Evolutionary conservation across 345 rosid species (phyloP).

Genomic region (Lepidium sativum): DNA sequence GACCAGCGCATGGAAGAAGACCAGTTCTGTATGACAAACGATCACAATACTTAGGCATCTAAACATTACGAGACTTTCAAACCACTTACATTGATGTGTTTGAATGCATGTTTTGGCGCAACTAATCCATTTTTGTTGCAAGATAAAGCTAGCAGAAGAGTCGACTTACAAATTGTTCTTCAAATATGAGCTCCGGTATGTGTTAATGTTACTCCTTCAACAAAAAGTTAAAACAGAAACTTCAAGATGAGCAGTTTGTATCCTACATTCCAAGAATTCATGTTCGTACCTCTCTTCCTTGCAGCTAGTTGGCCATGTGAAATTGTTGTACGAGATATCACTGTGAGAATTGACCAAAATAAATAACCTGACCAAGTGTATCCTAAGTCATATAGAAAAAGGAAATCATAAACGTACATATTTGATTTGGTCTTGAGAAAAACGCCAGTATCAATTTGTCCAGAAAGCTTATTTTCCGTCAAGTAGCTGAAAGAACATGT

Average conservation of each 20-base stretch:
- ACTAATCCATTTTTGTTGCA: too few relatives aligned
- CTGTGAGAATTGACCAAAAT: background rate
- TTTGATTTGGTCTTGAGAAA: background rate
- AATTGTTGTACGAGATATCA: slow-evolving; percentile 17
- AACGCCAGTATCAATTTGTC: background rate
- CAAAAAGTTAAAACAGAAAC: background rate
- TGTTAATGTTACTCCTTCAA: slow-evolving; percentile 8
- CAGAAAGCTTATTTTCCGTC: slow-evolving; percentile 7
- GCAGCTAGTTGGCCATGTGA: slow-evolving; percentile 7
- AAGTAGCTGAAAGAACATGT: slow-evolving; percentile 13
- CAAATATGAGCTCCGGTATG: slow-evolving; percentile 18
- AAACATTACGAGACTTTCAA: too few relatives aligned
- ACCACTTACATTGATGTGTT: too few relatives aligned
- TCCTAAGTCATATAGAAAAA: background rate
- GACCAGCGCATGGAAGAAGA: background rate
- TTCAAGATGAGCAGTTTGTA: background rate
- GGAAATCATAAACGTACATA: background rate
- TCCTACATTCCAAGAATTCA: background rate
- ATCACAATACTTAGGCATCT: too few relatives aligned
- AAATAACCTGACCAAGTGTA: background rate
- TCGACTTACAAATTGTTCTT: background rate
- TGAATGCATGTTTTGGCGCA: too few relatives aligned
- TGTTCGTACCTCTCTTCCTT: background rate
- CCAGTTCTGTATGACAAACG: too few relatives aligned
- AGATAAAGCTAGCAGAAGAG: too few relatives aligned